Evolutionary conservation across 768 basidiomycete genomes (phyloP).

Genomic region (Hysterangium stoloniferum): DNA sequence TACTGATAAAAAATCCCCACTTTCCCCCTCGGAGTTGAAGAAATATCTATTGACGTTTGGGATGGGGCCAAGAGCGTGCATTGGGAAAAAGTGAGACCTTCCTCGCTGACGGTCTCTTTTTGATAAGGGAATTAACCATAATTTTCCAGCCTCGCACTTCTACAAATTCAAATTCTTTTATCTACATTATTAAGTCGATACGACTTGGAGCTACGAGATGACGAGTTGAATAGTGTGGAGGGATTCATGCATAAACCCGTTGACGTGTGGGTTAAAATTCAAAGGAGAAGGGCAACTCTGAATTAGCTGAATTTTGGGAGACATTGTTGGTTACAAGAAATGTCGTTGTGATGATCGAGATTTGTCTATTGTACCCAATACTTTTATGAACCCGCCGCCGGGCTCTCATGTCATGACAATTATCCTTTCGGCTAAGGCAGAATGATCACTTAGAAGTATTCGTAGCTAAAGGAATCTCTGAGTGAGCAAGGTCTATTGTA

Average conservation of each 20-base stretch:
- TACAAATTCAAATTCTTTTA: constrained; percentile 15
- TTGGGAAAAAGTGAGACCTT: constrained; percentile 11
- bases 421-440: too few species aligned
- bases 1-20: too few species aligned
- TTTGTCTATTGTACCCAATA: too few species aligned
- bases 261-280: constrained; percentile 10
- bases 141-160: constrained; percentile 11
- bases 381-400: too few species aligned
- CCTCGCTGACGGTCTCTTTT: neutral
- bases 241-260: constrained; percentile 17
- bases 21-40: constrained; percentile 16
- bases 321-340: too few species aligned
- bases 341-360: too few species aligned
- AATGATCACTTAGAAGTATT: too few species aligned
- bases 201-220: constrained; percentile 12
- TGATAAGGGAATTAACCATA: neutral
- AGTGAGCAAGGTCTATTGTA: too few species aligned
- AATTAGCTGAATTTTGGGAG: too few species aligned
- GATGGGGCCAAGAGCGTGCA: constrained; percentile 26
- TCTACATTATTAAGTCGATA: constrained; percentile 14
- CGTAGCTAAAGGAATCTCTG: too few species aligned
- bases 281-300: neutral
- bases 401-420: too few species aligned
- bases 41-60: constrained; percentile 27
- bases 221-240: constrained; percentile 11